A percentile compares a stretch with the other conserved stretches of the same genome.
These are phyloP conservation scores for Erodium maritimum DNA, from an alignment of 345 rosid genomes.

Conservation along the genomic window DNA sequence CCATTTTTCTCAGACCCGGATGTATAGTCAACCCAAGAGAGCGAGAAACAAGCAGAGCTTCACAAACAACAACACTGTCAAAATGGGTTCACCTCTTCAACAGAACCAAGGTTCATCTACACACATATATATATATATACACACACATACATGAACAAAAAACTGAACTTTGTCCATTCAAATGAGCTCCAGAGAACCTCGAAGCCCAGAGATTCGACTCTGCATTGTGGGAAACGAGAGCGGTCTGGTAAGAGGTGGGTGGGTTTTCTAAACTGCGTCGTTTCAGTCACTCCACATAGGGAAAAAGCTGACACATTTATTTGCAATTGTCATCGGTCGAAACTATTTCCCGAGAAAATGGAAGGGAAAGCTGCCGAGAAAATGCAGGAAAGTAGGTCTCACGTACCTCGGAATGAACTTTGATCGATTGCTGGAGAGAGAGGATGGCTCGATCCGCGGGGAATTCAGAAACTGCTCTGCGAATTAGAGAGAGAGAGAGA, in stretches of 20 bases:
- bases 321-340: background rate
- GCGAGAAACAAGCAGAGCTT: background rate
- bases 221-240: conserved; percentile 23
- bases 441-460: background rate
- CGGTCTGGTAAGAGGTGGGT: conserved; percentile 8
- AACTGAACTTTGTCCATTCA: background rate
- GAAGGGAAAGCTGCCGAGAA: background rate
- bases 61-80: background rate
- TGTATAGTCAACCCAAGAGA: background rate
- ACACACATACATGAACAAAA: background rate
- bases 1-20: background rate
- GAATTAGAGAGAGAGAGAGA: too few species aligned
- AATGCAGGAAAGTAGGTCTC: background rate
- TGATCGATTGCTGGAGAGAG: background rate
- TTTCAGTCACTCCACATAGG: conserved; percentile 9
- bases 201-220: conserved; percentile 39
- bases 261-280: conserved; percentile 29
- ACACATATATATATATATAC: background rate
- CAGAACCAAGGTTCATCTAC: background rate
- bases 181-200: conserved; percentile 14
- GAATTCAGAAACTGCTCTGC: background rate
- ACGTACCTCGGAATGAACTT: background rate
- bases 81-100: background rate
- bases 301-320: background rate
- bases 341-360: background rate